Percentiles rank a stretch among this genome's conserved stretches.
phyloP scores from a whole-genome alignment of 176 grass and related monocot genomes.

The Guadua angustifolia region DNA sequence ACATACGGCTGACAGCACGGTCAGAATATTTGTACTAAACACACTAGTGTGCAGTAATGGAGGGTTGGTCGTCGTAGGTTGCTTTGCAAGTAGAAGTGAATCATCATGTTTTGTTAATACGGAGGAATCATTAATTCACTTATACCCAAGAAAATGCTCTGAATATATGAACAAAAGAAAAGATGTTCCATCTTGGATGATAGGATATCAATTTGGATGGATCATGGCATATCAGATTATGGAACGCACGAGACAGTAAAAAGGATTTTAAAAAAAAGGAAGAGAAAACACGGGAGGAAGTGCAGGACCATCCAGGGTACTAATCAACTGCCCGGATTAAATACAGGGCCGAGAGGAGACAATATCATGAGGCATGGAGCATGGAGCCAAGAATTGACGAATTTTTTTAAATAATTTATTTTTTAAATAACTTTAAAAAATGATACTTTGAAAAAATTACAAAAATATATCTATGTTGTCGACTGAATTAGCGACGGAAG shows the following conservation, averaged over 20 bases:
- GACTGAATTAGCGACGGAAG: too few species aligned
- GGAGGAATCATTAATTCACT: neutral
- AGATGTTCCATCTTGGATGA: neutral
- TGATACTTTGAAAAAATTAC: too few species aligned
- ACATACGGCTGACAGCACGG: constrained; percentile 4
- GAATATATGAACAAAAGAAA: neutral
- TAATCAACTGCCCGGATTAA: constrained; percentile 14
- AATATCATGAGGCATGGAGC: constrained; percentile 30
- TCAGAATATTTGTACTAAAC: constrained; percentile 25
- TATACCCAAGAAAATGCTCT: neutral
- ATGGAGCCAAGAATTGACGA: constrained; percentile 37
- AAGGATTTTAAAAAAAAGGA: neutral
- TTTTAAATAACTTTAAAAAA: too few species aligned
- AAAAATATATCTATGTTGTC: too few species aligned
- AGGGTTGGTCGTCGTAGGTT: neutral
- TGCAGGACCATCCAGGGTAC: neutral
- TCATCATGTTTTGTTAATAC: neutral
- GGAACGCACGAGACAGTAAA: neutral
- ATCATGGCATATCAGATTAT: neutral
- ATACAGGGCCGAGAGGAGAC: neutral
- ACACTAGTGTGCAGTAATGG: neutral
- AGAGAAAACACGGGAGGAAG: neutral
- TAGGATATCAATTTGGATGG: neutral
- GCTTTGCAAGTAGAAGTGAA: neutral
- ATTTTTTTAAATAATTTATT: too few species aligned